Percentiles rank a stretch among this genome's conserved stretches.
Conservation (phyloP, 768 basidiomycete genomes). For the Cyathus striatus region DNA sequence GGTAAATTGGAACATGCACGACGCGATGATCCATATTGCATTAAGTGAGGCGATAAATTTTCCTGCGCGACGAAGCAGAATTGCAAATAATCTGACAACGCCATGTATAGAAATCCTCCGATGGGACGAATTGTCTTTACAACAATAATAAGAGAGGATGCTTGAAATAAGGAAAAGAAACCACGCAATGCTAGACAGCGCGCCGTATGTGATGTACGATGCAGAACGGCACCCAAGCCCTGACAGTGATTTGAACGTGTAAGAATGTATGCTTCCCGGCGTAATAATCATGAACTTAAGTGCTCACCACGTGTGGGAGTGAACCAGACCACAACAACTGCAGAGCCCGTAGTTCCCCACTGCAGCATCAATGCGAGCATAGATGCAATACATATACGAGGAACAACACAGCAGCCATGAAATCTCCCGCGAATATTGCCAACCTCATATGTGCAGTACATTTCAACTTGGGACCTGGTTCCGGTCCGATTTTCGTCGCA, state of each 20-base stretch:
- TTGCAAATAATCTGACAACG: no score
- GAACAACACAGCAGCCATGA: constrained; percentile 4
- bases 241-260: constrained; percentile 2
- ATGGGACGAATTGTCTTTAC: constrained; percentile 9
- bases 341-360: constrained; percentile 15
- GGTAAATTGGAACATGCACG: constrained; percentile 23
- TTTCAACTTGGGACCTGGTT: not conserved
- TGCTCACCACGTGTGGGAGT: constrained; percentile 13
- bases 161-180: constrained; percentile 19
- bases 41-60: constrained; percentile 21
- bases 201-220: constrained; percentile 20
- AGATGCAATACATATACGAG: constrained; percentile 12
- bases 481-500: not conserved
- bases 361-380: constrained; percentile 11
- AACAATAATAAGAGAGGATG: constrained; percentile 10
- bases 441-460: not conserved
- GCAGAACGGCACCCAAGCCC: constrained; percentile 25
- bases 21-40: constrained; percentile 19
- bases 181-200: constrained; percentile 23
- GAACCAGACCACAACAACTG: constrained; percentile 12
- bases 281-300: no score
- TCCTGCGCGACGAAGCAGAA: constrained; percentile 18
- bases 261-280: not conserved
- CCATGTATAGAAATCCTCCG: constrained; percentile 5
- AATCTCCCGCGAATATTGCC: not conserved